Base-by-base conservation (phyloP, 192 early-diverging fungal species). In the Coemansia sp. region DNA sequence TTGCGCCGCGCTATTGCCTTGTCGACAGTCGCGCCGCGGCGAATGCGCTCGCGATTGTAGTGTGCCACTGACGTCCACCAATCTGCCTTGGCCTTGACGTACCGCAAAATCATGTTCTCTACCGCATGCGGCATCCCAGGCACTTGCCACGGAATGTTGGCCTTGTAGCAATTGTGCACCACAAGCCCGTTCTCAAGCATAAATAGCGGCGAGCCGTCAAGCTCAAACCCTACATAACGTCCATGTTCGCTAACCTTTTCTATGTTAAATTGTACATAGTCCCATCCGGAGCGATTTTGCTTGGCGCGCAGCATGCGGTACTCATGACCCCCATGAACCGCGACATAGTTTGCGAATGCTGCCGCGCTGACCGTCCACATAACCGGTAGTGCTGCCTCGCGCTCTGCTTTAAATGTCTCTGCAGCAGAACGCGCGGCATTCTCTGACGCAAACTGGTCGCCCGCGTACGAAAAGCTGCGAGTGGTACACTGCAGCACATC, bases 41-140 rank as follows among this genome's bases (percentile, higher is more conserved):
- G 90, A 68, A 99, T 96, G 81, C 97, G 94, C 78, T 98, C 97
- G 67, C 97, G 91, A 84, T 97, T 99, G 80, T 97, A 99, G 85
- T 99, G 95, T 11, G 96, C 89, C 23, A 96, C 94, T 23, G 91
- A 93, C 1, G 94, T 98, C 97, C 97, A 99, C 97, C 97, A 99
- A 84, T 99, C 97, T n/a, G 97, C 95, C 84, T 99, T 99, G 59
- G 94, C 89, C 82, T 98, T 98, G 64, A 99, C 95, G 82, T 99
- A 99, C 50, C 95, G 90, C 69, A 98, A 77, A 72, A 99, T 96
- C 94, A 99, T 97, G 85, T 97, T 98, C 73, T 98, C 95, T 63
- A 99, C 92, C 5, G 97, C 92, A 31, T 87, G 90, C n/a, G 97
- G 95, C 85, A 99, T 87, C 39, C 96, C 96, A 53, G 95, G 94